Evolutionary conservation across 73 alveolate species (phyloP).

Genomic region (Paramecium tetraurelia): DNA sequence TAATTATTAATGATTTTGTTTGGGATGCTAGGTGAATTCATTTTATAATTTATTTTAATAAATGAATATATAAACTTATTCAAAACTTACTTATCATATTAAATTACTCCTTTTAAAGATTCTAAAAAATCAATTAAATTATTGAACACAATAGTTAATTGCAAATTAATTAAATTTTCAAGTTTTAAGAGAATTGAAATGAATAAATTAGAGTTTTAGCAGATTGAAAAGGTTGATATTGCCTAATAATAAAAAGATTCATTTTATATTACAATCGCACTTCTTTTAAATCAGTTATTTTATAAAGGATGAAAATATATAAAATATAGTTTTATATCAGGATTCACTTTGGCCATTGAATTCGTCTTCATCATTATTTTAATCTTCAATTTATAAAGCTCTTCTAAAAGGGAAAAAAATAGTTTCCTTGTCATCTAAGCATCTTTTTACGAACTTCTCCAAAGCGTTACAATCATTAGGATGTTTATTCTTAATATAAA

Average conservation of each 20-base stretch:
- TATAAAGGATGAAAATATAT: neutral
- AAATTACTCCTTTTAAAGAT: neutral
- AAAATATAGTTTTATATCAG: neutral
- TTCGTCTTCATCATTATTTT: neutral
- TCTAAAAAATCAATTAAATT: too few relatives aligned
- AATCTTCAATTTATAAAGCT: neutral
- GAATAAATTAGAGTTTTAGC: neutral
- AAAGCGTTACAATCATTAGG: constrained; percentile 66
- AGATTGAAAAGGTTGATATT: too few relatives aligned
- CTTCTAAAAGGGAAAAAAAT: constrained; percentile 5
- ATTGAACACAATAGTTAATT: neutral
- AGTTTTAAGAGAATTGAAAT: too few relatives aligned
- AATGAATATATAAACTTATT: neutral
- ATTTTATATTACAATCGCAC: too few relatives aligned
- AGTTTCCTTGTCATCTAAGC: neutral
- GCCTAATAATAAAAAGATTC: too few relatives aligned
- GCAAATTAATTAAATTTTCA: too few relatives aligned
- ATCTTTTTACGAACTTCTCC: constrained; percentile 68
- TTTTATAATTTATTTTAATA: neutral
- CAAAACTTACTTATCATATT: neutral
- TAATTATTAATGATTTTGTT: constrained; percentile 44
- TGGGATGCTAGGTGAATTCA: neutral
- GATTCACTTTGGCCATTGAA: neutral
- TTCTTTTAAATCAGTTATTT: too few relatives aligned
- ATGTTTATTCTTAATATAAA: constrained; percentile 62